Percentiles rank a stretch among this genome's conserved stretches.
Conservation (phyloP, 2,329 filamentous ascomycete species). For the Aspergillus oerlinghausenensis region DNA sequence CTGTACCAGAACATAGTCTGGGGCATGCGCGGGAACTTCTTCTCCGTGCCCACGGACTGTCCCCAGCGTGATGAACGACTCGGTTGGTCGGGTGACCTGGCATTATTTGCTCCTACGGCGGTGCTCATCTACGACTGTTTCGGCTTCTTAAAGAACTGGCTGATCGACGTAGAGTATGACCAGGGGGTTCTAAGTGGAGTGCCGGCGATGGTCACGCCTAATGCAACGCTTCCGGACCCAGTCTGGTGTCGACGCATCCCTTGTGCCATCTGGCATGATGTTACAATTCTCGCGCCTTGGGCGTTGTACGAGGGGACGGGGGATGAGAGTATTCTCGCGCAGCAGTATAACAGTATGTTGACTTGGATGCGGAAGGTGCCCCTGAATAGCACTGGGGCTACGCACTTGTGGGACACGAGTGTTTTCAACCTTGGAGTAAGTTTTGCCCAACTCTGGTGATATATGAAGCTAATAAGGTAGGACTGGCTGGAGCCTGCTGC, state of each 20-base stretch:
- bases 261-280: slow-evolving; percentile 35
- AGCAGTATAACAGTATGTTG: slow-evolving; percentile 5
- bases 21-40: slow-evolving; percentile 57
- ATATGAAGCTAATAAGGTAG: too few relatives aligned
- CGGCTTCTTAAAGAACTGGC: slow-evolving; percentile 50
- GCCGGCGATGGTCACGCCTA: slow-evolving; percentile 26
- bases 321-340: slow-evolving; percentile 26
- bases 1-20: slow-evolving; percentile 53
- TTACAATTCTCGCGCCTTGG: slow-evolving; percentile 31
- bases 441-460: too few relatives aligned
- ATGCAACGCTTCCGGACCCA: not conserved
- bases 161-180: slow-evolving; percentile 39
- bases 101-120: slow-evolving; percentile 48
- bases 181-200: slow-evolving; percentile 29
- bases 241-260: not conserved
- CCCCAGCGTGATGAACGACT: slow-evolving; percentile 54
- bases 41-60: slow-evolving; percentile 55
- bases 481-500: slow-evolving; percentile 39
- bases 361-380: not conserved
- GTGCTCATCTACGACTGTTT: slow-evolving; percentile 52
- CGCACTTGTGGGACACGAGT: slow-evolving; percentile 4
- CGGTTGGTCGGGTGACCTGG: slow-evolving; percentile 52
- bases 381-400: slow-evolving; percentile 8
- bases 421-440: too few relatives aligned
- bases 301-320: slow-evolving; percentile 27